Percentiles rank a stretch among this genome's conserved stretches.
These are phyloP conservation scores for Apiospora phragmitis DNA, from an alignment of 2,329 filamentous ascomycete species.

Conservation along the genomic window DNA sequence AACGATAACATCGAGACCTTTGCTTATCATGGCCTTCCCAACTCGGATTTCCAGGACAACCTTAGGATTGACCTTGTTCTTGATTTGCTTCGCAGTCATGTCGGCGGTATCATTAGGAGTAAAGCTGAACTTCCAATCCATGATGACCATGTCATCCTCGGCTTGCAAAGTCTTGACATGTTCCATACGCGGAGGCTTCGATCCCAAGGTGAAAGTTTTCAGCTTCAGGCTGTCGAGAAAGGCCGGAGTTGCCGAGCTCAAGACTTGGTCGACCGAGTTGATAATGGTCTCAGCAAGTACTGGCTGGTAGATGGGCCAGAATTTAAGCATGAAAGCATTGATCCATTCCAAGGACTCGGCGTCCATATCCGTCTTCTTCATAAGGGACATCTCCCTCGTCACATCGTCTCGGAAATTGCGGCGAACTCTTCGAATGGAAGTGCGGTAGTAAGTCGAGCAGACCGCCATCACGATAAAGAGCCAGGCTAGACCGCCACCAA, in stretches of 20 bases:
- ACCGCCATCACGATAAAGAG: constrained; percentile 88
- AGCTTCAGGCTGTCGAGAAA: constrained; percentile 93
- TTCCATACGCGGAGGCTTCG: constrained; percentile 93
- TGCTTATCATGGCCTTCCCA: constrained; percentile 95
- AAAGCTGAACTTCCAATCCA: constrained; percentile 99
- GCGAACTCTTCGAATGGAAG: constrained; percentile 87
- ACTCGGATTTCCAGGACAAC: constrained; percentile 92
- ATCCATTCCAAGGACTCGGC: constrained; percentile 97
- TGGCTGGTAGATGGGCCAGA: constrained; percentile 98
- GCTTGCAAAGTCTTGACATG: constrained; percentile 97
- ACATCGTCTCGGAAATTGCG: constrained; percentile 96
- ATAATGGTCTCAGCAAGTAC: constrained; percentile 91
- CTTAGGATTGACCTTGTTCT: constrained; percentile 96
- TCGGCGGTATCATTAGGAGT: constrained; percentile 93
- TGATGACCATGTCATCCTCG: constrained; percentile 92
- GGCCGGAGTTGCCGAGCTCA: constrained; percentile 86
- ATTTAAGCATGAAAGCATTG: constrained; percentile 97
- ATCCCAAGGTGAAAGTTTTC: constrained; percentile 90
- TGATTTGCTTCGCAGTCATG: constrained; percentile 85
- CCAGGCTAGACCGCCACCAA: constrained; percentile 92
- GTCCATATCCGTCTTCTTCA: constrained; percentile 81
- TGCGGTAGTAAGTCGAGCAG: constrained; percentile 95
- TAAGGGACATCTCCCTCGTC: constrained; percentile 80
- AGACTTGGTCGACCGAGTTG: constrained; percentile 90
- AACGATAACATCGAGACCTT: constrained; percentile 95